Evolutionary conservation across 179 eudicot species (phyloP), one percentile per base, ranked within the genome.

Genomic region (Silene noctiflora): DNA sequence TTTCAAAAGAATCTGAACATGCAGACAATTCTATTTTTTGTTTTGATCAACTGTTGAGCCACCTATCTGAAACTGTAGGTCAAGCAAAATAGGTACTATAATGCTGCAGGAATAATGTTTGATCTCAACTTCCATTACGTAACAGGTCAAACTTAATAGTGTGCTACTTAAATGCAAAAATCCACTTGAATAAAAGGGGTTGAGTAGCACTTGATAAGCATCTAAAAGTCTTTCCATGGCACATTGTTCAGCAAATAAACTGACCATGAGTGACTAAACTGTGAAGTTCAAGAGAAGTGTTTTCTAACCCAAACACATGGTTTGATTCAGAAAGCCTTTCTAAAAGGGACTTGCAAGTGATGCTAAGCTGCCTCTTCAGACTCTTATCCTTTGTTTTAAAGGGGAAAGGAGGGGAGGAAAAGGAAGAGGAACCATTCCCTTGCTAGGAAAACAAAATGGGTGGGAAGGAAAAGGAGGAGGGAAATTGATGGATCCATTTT

Each of bases 201-300:
- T 42, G 46, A 9, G 46, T 42, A 42, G 46, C 12, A 9, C 11
- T 42, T 42, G 12, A 42, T 42, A 42, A 42, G 46, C 12, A 42
- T 42, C 46, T 42, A 1, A 42, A 42, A 42, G 46, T 42, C 46
- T 58, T 19, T 51, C 51, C 64, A 75, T 53, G 39, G 35, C 19
- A 16, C 64, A 63, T 27, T 64, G 58, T 72, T 55, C 66, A 71
- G 68, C 33, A 20, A 31, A 25, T 46, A 12, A 48, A 77, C 22
- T 48, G 48, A 51, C 53, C 70, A 58, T 24, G 67, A 20, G 9
- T 12, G 53, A 62, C 9, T 12, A 68, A 10, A 24, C 35, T 29
- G 22, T 19, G 29, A 62, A 9, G 16, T 53, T 53, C 17, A 53
- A 16, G 58, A 6, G 58, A 53, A 3, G 6, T 19, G 19, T 53